Evolutionary conservation across 2,329 filamentous ascomycete genomes (phyloP), one percentile per base, ranked within the genome.

Genomic region (Alternaria triticina): DNA sequence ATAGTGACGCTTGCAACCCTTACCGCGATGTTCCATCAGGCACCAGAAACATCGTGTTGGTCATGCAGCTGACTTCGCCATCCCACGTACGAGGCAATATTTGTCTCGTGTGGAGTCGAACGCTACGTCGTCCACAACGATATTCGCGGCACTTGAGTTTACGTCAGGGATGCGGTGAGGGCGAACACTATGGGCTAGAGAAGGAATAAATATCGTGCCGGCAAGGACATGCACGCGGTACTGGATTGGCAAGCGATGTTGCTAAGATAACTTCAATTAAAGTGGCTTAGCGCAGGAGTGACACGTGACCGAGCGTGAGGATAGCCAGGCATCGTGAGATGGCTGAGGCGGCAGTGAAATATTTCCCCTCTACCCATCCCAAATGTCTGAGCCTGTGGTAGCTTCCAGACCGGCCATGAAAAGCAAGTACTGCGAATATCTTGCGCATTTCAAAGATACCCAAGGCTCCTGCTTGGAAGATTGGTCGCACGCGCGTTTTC

Each of bases 131-230:
- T 62, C 22, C 33, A 43, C 40, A 27, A 40, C 25, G 46, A 27
- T 25, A 57, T 46, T 33, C 7, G 43, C 28, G 28, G 47, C 47
- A 50, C 45, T 46, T 28, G 51, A 45, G 23, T 49, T 22, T 27
- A 59, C 59, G 45, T 25, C 59, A 44, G 33, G 23, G 20, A 57
- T 62, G 47, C 59, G 59, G 59, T 62, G 59, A 62, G 49, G 47
- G 47, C 43, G 22, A 36, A 22, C 28, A 27, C 54, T 20, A 51
- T 15, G 17, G 13, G 30, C 15, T 36, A n/a, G 50, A 61, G 28
- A 61, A 57, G 6, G 22, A 43, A 30, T 36, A 54, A 33, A 25
- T 10, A 59, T 36, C 20, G 59, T 49, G 49, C 28, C 20, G 20
- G 49, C 49, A 25, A 52, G 27, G 47, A 30, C 17, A 33, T 40